These are phyloP conservation scores for Trichothecium roseum DNA, from an alignment of 2,329 filamentous ascomycete genomes.

Conservation along the genomic window DNA sequence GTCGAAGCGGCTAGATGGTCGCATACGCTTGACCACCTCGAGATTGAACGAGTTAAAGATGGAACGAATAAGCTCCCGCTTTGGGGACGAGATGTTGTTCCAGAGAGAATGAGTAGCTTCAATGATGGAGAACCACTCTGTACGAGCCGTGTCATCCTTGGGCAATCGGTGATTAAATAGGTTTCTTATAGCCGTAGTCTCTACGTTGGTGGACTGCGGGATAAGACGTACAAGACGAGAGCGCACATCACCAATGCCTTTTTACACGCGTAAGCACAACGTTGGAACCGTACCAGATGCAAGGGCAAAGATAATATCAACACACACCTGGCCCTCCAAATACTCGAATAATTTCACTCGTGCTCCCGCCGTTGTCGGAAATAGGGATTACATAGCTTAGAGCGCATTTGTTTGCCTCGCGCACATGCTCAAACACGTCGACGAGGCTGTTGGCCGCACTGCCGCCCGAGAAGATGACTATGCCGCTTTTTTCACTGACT, in stretches of 20 bases:
- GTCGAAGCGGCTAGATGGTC: slow-evolving; percentile 65
- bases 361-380: slow-evolving; percentile 90
- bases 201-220: slow-evolving; percentile 49
- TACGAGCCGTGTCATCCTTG: slow-evolving; percentile 48
- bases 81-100: slow-evolving; percentile 57
- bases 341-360: slow-evolving; percentile 85
- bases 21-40: slow-evolving; percentile 66
- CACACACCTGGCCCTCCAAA: slow-evolving; percentile 78
- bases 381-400: slow-evolving; percentile 88
- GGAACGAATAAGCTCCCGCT: slow-evolving; percentile 67
- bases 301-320: slow-evolving; percentile 2
- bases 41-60: slow-evolving; percentile 68
- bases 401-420: slow-evolving; percentile 52
- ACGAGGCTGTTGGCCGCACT: slow-evolving; percentile 92
- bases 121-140: slow-evolving; percentile 82
- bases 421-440: slow-evolving; percentile 68
- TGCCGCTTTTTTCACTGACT: slow-evolving; percentile 18
- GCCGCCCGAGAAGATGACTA: slow-evolving; percentile 84
- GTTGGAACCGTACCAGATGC: too few relatives aligned
- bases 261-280: too few relatives aligned
- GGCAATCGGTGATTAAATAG: slow-evolving; percentile 85
- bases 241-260: slow-evolving; percentile 45
- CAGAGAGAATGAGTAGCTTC: slow-evolving; percentile 73
- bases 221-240: slow-evolving; percentile 79
- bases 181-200: slow-evolving; percentile 64